Evolutionary conservation across 2,329 filamentous ascomycete species (phyloP), one percentile per base, ranked within the genome.

Genomic region (Cladosporium sp.): DNA sequence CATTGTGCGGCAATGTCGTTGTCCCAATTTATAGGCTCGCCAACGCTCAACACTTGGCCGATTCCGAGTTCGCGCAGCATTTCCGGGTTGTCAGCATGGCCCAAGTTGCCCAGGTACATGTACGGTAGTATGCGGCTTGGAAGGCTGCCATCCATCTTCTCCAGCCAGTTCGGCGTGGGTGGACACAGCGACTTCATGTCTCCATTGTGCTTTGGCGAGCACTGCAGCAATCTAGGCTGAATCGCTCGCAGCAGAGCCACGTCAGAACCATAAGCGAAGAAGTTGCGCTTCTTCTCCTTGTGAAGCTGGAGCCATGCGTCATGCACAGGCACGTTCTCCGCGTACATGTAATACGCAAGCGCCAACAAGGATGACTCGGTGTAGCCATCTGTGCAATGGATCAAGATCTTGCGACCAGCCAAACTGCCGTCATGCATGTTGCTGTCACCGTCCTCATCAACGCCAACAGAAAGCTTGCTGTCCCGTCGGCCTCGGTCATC

Each of bases 381-480:
- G 68, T 99, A 99, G 17, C 94, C 94, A 72, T 99, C 94, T 2
- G 88, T 87, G 72, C 94, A 97, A 73, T 97, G 93, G 39, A 99
- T 89, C 32, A 97, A 82, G 34, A 97, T 84, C 68, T 86, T 91
- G 61, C 85, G 79, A 56, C 84, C 78, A 34, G 74, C 73, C 25
- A 22, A 55, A 53, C 59, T 57, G 45, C 20, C 40, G 34, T 48
- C 20, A 1, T 71, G 67, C 79, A 87, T 83, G 45, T 76, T 74
- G 55, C 80, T 79, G 62, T 87, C 84, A 2, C 79, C 79, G 57
- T 65, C 70, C 28, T 32, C 28, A 9, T 32, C 28, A 32, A 32
- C 73, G 67, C 44, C 68, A 12, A 70, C 57, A 13, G 68, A 66
- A 10, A 73, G 68, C 75, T 78, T 66, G 73, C 75, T 67, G 74